Conservation (phyloP, 441 rosid genomes). For the Jatropha podagrica region DNA sequence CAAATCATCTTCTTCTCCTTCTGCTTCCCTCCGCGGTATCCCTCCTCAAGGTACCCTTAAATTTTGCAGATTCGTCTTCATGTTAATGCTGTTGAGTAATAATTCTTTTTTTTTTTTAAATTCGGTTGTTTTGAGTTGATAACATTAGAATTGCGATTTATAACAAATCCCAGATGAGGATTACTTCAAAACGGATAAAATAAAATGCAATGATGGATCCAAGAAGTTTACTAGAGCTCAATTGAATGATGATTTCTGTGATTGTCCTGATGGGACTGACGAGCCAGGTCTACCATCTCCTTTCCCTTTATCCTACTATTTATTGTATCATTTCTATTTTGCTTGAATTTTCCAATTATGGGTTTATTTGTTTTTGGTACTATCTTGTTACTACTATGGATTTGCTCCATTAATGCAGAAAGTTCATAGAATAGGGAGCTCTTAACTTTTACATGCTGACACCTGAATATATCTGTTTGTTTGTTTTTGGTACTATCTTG, state of each 20-base stretch:
- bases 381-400: background rate
- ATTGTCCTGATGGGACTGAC: slow-evolving; percentile 81
- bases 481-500: background rate
- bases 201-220: slow-evolving; percentile 78
- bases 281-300: slow-evolving; percentile 59
- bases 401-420: background rate
- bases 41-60: slow-evolving; percentile 19
- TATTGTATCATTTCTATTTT: background rate
- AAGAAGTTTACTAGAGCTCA: slow-evolving; percentile 66
- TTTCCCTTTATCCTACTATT: background rate
- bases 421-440: background rate
- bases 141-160: background rate
- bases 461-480: too few relatives aligned
- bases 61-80: background rate
- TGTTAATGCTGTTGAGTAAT: background rate
- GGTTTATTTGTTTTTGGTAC: background rate
- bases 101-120: background rate
- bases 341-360: background rate
- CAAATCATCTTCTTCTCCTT: slow-evolving; percentile 17
- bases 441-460: background rate
- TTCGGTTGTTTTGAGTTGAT: background rate
- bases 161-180: slow-evolving; percentile 49
- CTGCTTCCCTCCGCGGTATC: slow-evolving; percentile 24
- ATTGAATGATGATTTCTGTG: slow-evolving; percentile 88
- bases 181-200: slow-evolving; percentile 51